Evolutionary conservation across 2,329 filamentous ascomycete species (phyloP), one percentile per base, ranked within the genome.

Genomic region (Chaetomiaceae sp.): DNA sequence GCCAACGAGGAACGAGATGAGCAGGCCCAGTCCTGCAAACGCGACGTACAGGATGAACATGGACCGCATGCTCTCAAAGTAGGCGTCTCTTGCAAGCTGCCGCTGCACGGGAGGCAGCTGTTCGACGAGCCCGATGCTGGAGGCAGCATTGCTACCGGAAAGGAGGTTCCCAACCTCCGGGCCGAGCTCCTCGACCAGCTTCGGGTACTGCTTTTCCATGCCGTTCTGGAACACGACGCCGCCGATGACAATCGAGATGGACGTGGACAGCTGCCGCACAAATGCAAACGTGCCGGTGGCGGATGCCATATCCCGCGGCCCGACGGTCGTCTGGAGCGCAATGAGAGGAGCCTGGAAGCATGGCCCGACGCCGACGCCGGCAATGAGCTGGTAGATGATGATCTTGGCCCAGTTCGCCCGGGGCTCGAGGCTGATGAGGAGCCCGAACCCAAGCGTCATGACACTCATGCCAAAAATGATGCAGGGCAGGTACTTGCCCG

Each of bases 301-400:
- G 2, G 79, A 76, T 2, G 81, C 82, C 46, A 85, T 79, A 50
- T 87, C 82, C 10, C 72, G 67, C 6, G 75, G 76, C 14, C 73
- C 70, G 34, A 87, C 79, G 12, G 76, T 77, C 3, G 79, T 75
- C 59, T 89, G 85, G 5, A 88, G 73, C 0, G 80, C 78, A 33
- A 86, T 76, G 20, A 86, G 69, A 0, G 81, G 82, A 0, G 78
- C 68, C 62, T 85, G 81, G 64, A 85, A 82, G 62, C 82, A 80
- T 33, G 81, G 77, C 0, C 82, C 82, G 5, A 81, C 73, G 20
- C 82, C 83, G 5, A 80, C 60, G n/a, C 81, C 81, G 4, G 72
- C 73, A 27, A 85, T 69, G 42, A 85, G 66, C 64, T 85, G 79
- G 60, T 73, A 85, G 37, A 78, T 51, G 58, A 78, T 59, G 37